Conservation (phyloP, 2,329 filamentous ascomycete species). For the Epichloe scottii region DNA sequence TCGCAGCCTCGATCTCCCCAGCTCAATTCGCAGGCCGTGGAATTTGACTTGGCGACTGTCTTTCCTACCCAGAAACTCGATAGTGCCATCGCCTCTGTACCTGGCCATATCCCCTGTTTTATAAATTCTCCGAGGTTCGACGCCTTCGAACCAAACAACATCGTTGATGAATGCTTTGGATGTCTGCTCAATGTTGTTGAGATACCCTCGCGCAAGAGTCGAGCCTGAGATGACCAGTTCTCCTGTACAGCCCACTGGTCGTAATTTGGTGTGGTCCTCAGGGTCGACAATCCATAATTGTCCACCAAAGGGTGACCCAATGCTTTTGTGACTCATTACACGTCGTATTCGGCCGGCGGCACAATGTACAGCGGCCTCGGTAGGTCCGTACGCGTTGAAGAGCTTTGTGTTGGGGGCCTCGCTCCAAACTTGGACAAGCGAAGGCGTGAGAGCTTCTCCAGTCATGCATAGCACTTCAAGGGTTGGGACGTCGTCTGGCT, state of each 20-base stretch:
- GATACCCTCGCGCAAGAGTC: not conserved
- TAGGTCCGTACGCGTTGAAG: not conserved
- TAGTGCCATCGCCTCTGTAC: constrained; percentile 15
- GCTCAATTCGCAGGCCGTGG: not conserved
- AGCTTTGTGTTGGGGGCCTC: not conserved
- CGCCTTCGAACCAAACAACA: not conserved
- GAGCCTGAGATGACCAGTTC: not conserved
- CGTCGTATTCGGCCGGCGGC: not conserved
- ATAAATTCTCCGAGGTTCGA: not conserved
- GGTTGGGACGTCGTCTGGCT: not conserved
- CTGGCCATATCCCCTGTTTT: not conserved
- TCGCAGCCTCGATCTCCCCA: not conserved
- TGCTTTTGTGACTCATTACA: not conserved
- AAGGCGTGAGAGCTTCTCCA: not conserved
- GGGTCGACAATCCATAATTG: not conserved
- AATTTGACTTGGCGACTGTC: constrained; percentile 11
- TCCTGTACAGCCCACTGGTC: not conserved
- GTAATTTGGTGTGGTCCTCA: not conserved
- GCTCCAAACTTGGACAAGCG: not conserved
- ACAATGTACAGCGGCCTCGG: not conserved
- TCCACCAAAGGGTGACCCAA: not conserved
- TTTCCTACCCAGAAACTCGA: constrained; percentile 8
- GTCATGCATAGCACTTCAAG: not conserved
- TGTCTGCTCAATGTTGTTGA: not conserved
- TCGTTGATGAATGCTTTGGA: not conserved